Conservation (phyloP, 2,329 filamentous ascomycete species). For the Aspergillus felis region DNA sequence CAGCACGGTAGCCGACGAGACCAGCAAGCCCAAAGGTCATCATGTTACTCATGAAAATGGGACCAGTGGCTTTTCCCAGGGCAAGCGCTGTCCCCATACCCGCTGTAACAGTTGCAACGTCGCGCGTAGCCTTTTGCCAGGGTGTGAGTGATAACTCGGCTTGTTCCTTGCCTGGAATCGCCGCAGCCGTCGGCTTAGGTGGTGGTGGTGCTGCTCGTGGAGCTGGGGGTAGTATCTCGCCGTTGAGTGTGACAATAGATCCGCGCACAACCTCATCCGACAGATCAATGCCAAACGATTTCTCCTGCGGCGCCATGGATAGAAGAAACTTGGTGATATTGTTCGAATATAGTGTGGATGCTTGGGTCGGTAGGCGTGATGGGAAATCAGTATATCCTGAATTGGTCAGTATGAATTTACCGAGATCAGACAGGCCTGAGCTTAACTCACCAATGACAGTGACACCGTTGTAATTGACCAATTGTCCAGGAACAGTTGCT, state of each 20-base stretch:
- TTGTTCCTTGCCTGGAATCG: slow-evolving; percentile 47
- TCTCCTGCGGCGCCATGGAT: slow-evolving; percentile 73
- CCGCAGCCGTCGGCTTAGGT: slow-evolving; percentile 49
- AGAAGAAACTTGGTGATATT: slow-evolving; percentile 87
- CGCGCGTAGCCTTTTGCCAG: slow-evolving; percentile 73
- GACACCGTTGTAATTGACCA: slow-evolving; percentile 69
- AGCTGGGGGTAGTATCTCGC: slow-evolving; percentile 70
- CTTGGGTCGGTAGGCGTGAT: slow-evolving; percentile 80
- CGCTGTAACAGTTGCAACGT: slow-evolving; percentile 70
- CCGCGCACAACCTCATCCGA: slow-evolving; percentile 82
- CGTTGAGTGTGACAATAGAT: slow-evolving; percentile 75
- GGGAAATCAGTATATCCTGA: slow-evolving; percentile 80
- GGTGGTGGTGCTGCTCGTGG: slow-evolving; percentile 63
- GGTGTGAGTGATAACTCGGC: slow-evolving; percentile 68
- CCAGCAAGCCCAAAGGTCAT: slow-evolving; percentile 82
- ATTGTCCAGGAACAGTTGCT: slow-evolving; percentile 68
- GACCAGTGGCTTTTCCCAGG: slow-evolving; percentile 75
- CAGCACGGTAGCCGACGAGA: slow-evolving; percentile 80
- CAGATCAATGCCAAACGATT: slow-evolving; percentile 74
- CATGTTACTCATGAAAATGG: slow-evolving; percentile 81
- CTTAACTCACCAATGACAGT: slow-evolving; percentile 68
- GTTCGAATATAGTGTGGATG: slow-evolving; percentile 87
- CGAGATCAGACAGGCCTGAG: not conserved
- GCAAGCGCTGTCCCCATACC: slow-evolving; percentile 73
- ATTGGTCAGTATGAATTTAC: not conserved